Base-by-base conservation (phyloP, 306 rosid species). In the Prosopis cineraria region DNA sequence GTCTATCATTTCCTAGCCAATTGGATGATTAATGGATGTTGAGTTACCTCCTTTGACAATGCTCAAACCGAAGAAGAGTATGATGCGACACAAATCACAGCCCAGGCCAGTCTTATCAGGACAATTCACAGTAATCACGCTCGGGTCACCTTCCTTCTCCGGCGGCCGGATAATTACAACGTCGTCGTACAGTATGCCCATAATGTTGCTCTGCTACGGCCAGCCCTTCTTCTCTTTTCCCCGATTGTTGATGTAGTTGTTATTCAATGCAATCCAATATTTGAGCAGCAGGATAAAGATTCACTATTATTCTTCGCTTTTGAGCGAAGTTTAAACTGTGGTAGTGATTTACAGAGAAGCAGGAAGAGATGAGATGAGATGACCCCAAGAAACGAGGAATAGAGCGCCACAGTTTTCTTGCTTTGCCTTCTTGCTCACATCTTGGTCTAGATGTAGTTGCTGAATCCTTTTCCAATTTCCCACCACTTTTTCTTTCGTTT, bases 51-150 rank as follows among this genome's bases (percentile, higher is more conserved):
- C 99, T 87, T 88, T 85, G 53, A 88, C 89, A 88, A 95, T 93
- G 93, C 79, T 89, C n/a, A 95, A 87, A 76, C 96, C 94, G 78
- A 93, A 95, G 84, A 88, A 91, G 88, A 95, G 99, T 77, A 95
- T 88, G 88, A 91, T 87, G 45, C 99, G 97, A 75, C 99, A 95
- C 89, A 95, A 78, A 78, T 95, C 99, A 75, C 93, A 91, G 29
- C 98, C 99, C 29, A 95, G 70, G n/a, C 99, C 99, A 14, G 97
- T 91, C 55, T 93, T 95, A 79, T 95, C 99, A 8, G 99, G 99
- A 76, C 99, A 95, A 75, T 95, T 95, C 4, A 95, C 93, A 10
- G 99, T 95, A 53, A 95, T 83, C 24, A 93, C 90, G 33, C 53
- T 87, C 0, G 97, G 89, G 25, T 90, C 99, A 20, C 85, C 89